Conservation (phyloP, 306 rosid species). For the Cyclanthera cordifolia region DNA sequence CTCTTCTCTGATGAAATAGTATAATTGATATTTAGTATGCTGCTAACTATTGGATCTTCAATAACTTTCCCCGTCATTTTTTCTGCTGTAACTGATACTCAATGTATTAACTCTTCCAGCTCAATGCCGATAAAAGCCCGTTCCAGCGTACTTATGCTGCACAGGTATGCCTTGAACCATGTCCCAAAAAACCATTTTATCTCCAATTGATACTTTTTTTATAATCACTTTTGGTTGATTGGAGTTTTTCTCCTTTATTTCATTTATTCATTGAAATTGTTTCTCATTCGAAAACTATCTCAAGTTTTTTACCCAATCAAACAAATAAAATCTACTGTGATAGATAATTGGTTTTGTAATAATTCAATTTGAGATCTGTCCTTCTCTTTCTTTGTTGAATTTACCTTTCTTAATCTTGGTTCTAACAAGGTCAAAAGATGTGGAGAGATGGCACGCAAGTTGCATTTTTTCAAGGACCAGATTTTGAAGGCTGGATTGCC, state of each 20-base stretch:
- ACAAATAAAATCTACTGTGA: not conserved
- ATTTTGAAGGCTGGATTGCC: slow-evolving; percentile 67
- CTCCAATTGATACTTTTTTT: too few species aligned
- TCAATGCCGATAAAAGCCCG: slow-evolving; percentile 91
- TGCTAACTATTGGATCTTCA: too few species aligned
- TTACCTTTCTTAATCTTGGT: slow-evolving; percentile 10
- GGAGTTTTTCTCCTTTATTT: too few species aligned
- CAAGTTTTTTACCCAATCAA: not conserved
- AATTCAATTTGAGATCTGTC: not conserved
- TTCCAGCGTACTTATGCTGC: slow-evolving; percentile 93
- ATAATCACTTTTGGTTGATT: too few species aligned
- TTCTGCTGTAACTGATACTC: not conserved
- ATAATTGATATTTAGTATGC: not conserved
- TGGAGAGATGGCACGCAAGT: slow-evolving; percentile 92
- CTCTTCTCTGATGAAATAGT: not conserved
- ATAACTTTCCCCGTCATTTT: not conserved
- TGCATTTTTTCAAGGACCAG: slow-evolving; percentile 85
- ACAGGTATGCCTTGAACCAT: slow-evolving; percentile 50
- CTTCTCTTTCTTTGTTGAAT: slow-evolving; percentile 16
- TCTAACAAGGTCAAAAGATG: slow-evolving; percentile 67
- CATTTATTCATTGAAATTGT: too few species aligned
- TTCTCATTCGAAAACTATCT: not conserved
- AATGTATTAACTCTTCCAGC: slow-evolving; percentile 42
- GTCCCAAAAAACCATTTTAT: not conserved
- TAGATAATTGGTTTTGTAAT: not conserved